Conservation (phyloP, 768 basidiomycete genomes). For the Hygrocybe punicea region DNA sequence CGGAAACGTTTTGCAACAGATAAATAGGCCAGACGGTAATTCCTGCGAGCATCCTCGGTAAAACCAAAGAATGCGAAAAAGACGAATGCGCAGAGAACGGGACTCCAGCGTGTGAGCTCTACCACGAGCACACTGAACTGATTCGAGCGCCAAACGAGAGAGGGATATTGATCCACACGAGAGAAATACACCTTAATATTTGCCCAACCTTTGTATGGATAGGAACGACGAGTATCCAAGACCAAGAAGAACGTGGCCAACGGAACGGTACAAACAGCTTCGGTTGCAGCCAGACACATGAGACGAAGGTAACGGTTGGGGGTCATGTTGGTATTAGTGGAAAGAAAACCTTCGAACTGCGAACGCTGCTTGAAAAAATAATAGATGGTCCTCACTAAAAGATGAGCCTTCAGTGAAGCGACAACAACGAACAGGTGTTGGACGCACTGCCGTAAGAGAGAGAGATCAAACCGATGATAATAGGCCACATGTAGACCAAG, state of each 20-base stretch:
- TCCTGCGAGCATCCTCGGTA: constrained; percentile 44
- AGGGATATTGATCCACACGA: constrained; percentile 27
- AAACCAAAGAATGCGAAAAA: constrained; percentile 61
- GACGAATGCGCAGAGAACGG: constrained; percentile 37
- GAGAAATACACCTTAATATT: constrained; percentile 40
- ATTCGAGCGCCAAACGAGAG: constrained; percentile 24
- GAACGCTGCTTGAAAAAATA: constrained; percentile 9
- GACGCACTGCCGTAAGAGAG: constrained; percentile 40
- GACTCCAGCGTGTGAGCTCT: constrained; percentile 39
- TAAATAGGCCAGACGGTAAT: constrained; percentile 35
- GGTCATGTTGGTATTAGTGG: constrained; percentile 34
- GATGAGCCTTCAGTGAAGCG: neutral
- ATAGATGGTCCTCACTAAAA: constrained; percentile 14
- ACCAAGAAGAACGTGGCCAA: constrained; percentile 33
- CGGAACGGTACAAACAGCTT: constrained; percentile 42
- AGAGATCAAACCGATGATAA: constrained; percentile 40
- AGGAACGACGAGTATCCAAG: constrained; percentile 31
- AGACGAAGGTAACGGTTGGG: constrained; percentile 45
- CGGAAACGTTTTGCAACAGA: constrained; percentile 7
- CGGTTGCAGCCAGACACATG: constrained; percentile 45
- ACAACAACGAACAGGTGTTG: too few relatives aligned
- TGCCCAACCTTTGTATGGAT: constrained; percentile 45
- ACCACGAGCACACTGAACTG: constrained; percentile 8
- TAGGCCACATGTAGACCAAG: constrained; percentile 38
- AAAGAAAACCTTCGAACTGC: constrained; percentile 10